Evolutionary conservation across 2,329 filamentous ascomycete genomes (phyloP), one percentile per base, ranked within the genome.

Genomic region (Alternaria conjuncta): DNA sequence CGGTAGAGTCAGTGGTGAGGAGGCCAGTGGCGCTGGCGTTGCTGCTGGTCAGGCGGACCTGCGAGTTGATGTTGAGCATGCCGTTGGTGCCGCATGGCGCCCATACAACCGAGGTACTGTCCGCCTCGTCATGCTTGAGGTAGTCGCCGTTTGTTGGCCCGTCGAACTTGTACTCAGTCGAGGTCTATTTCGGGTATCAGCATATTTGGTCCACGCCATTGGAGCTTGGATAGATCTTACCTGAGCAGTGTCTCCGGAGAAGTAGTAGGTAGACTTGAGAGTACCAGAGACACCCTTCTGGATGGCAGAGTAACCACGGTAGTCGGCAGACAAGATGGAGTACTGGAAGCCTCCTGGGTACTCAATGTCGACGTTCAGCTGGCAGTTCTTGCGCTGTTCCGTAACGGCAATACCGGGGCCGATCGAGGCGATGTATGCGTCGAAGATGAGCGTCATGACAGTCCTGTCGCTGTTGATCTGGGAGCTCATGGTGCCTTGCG

Each of bases 201-300:
- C 18, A 32, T 7, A 20, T 15, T 26, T 32, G 28, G 3, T 23
- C 6, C 23, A n/a, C 1, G 46, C 23, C 20, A 13, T 7, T 32
- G 2, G 26, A 9, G 28, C 11, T 28, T 15, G 12, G 13, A 23
- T 18, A 21, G 2, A 32, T 32, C 70, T 61, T 75, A 81, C 82
- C 79, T 84, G 82, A 32, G 74, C 69, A 30, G 72, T 76, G 50
- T 79, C 73, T 43, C 85, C 84, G 51, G 84, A 84, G 78, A 86
- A 86, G 77, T 86, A 86, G 78, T 86, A 86, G 32, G 82, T 86
- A 13, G 84, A 84, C 77, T 84, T 84, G 68, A 84, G 81, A 20
- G 79, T 81, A 53, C 84, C 85, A 6, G 75, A 82, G 54, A 85
- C 80, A 28, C 82, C 83, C 65, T 77, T 74, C 36, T 84, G 79